These are phyloP conservation scores for Penicillium salamii DNA, from an alignment of 495 filamentous ascomycete species.

Conservation along the genomic window DNA sequence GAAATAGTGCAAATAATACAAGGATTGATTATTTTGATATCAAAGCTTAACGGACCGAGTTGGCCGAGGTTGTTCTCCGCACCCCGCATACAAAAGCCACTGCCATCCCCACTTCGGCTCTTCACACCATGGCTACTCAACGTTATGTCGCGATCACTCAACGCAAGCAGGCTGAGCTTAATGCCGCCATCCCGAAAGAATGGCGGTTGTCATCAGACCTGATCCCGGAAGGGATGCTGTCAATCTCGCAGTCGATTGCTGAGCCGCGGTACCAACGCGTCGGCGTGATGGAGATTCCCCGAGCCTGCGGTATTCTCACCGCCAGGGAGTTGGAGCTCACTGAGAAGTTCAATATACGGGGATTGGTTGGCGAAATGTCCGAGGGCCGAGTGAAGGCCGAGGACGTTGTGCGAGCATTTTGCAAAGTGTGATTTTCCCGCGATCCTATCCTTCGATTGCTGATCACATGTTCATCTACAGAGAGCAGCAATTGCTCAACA, in stretches of 20 bases:
- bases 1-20: too few relatives aligned
- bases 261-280: conserved; percentile 29
- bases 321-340: conserved; percentile 56
- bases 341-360: conserved; percentile 52
- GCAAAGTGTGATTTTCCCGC: conserved; percentile 42
- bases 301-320: conserved; percentile 50
- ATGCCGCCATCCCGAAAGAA: conserved; percentile 44
- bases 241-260: conserved; percentile 39
- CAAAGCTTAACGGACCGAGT: background rate
- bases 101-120: background rate
- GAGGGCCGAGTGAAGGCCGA: conserved; percentile 46
- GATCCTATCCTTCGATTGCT: too few relatives aligned
- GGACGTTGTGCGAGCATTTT: conserved; percentile 58
- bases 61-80: conserved; percentile 7
- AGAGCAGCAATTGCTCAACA: conserved; percentile 60
- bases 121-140: conserved; percentile 16
- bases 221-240: conserved; percentile 40
- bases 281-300: conserved; percentile 45
- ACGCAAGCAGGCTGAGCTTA: conserved; percentile 45
- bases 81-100: conserved; percentile 2
- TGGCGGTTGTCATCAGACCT: conserved; percentile 38
- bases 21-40: too few relatives aligned
- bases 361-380: conserved; percentile 46
- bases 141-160: conserved; percentile 34
- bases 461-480: conserved; percentile 16